A percentile compares a stretch with the other conserved stretches of the same genome.
Evolutionary conservation across 2,329 filamentous ascomycete genomes (phyloP).

Genomic region (Fusarium proliferatum): DNA sequence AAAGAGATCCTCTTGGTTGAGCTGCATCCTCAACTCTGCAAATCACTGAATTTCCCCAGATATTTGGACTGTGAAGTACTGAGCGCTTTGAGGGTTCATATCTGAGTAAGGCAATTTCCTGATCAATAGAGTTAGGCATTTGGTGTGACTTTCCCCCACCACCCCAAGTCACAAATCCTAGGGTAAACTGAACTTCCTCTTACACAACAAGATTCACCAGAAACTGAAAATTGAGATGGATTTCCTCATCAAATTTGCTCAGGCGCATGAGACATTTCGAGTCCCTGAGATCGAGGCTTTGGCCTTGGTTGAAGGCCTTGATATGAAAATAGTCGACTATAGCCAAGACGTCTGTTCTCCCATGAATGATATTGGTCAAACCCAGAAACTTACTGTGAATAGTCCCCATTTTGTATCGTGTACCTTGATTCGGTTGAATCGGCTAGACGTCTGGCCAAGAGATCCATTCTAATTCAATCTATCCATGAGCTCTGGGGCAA

Average conservation of each 20-base stretch:
- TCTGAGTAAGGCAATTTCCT: neutral
- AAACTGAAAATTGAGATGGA: slow-evolving; percentile 62
- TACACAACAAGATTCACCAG: neutral
- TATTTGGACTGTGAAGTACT: neutral
- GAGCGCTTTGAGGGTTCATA: neutral
- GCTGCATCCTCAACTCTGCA: slow-evolving; percentile 10
- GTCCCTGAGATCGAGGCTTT: slow-evolving; percentile 85
- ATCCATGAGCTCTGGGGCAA: slow-evolving; percentile 92
- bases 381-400: slow-evolving; percentile 34
- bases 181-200: slow-evolving; percentile 4
- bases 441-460: slow-evolving; percentile 74
- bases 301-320: slow-evolving; percentile 73
- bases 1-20: slow-evolving; percentile 70
- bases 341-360: slow-evolving; percentile 71
- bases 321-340: slow-evolving; percentile 81
- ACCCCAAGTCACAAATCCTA: slow-evolving; percentile 5
- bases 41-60: neutral
- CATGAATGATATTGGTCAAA: slow-evolving; percentile 12
- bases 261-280: slow-evolving; percentile 92
- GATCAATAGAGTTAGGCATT: neutral
- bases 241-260: slow-evolving; percentile 89
- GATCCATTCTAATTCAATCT: slow-evolving; percentile 83
- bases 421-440: slow-evolving; percentile 72
- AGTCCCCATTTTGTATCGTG: slow-evolving; percentile 91
- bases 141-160: slow-evolving; percentile 19